These are phyloP conservation scores for Macrocystidia cucumis DNA, from an alignment of 1,284 basidiomycete genomes.

Conservation along the genomic window DNA sequence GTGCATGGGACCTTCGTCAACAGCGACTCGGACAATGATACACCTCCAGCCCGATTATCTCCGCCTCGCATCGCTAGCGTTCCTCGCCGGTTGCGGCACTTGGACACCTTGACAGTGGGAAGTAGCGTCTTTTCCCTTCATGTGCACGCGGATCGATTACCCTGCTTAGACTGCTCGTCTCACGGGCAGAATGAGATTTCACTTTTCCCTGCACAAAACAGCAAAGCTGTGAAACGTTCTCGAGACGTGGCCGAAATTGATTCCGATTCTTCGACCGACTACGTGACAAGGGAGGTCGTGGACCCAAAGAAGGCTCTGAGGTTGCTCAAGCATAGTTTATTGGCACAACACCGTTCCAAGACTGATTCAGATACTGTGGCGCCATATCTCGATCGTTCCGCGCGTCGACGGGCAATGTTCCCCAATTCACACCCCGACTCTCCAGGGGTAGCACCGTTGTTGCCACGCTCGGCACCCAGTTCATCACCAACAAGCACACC, in stretches of 20 bases:
- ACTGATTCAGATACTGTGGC: slow-evolving; percentile 9
- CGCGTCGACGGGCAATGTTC: slow-evolving; percentile 52
- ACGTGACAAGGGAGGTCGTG: slow-evolving; percentile 17
- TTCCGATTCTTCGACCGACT: slow-evolving; percentile 11
- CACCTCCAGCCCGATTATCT: slow-evolving; percentile 45
- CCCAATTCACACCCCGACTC: slow-evolving; percentile 38
- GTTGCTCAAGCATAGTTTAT: slow-evolving; percentile 50
- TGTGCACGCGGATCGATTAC: slow-evolving; percentile 50
- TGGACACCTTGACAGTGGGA: slow-evolving; percentile 59
- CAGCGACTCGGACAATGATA: slow-evolving; percentile 17
- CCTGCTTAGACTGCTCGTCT: slow-evolving; percentile 54
- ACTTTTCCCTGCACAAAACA: slow-evolving; percentile 36
- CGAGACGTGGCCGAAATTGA: slow-evolving; percentile 18
- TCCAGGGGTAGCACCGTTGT: slow-evolving; percentile 28
- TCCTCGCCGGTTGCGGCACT: slow-evolving; percentile 52
- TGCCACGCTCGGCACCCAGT: slow-evolving; percentile 7
- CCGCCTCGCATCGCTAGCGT: slow-evolving; percentile 57
- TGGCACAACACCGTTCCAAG: slow-evolving; percentile 34
- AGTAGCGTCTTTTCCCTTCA: slow-evolving; percentile 64
- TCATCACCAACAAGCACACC: slow-evolving; percentile 12
- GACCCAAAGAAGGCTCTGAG: slow-evolving; percentile 56
- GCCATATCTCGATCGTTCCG: slow-evolving; percentile 59
- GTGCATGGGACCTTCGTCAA: slow-evolving; percentile 69
- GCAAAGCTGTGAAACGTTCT: slow-evolving; percentile 15
- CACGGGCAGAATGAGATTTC: slow-evolving; percentile 46